Evolutionary conservation across 2,329 filamentous ascomycete genomes (phyloP).

Genomic region (Calonectria pseudoreteaudii): DNA sequence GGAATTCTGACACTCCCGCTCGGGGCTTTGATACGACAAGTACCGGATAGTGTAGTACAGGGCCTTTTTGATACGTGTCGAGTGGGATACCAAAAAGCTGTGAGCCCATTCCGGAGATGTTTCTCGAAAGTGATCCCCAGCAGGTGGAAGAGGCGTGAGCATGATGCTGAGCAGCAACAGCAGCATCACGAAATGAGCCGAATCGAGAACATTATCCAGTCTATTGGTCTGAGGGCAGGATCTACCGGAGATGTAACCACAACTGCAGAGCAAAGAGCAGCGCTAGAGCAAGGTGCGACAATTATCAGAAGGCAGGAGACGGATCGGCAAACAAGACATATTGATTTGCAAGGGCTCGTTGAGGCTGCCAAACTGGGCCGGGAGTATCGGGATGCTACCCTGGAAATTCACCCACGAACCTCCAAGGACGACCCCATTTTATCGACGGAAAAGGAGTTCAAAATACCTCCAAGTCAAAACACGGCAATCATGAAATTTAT

Average conservation of each 20-base stretch:
- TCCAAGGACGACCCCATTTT: slow-evolving; percentile 54
- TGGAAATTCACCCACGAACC: slow-evolving; percentile 57
- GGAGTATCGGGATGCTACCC: slow-evolving; percentile 39
- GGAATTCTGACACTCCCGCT: slow-evolving; percentile 76
- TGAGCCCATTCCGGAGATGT: slow-evolving; percentile 35
- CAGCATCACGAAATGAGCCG: slow-evolving; percentile 37
- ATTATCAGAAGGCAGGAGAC: slow-evolving; percentile 28
- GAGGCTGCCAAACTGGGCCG: slow-evolving; percentile 46
- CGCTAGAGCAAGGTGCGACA: slow-evolving; percentile 36
- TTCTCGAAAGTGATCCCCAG: slow-evolving; percentile 35
- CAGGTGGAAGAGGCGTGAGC: slow-evolving; percentile 35
- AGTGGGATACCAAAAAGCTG: slow-evolving; percentile 31
- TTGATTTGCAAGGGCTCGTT: slow-evolving; percentile 48
- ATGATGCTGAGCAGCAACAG: slow-evolving; percentile 26
- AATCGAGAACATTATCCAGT: slow-evolving; percentile 39
- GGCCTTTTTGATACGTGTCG: slow-evolving; percentile 41
- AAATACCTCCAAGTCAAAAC: slow-evolving; percentile 56
- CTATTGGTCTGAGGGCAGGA: slow-evolving; percentile 31
- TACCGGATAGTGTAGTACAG: slow-evolving; percentile 51
- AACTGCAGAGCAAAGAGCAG: slow-evolving; percentile 38
- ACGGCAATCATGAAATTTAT: slow-evolving; percentile 47
- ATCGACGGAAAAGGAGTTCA: slow-evolving; percentile 40
- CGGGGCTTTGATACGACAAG: slow-evolving; percentile 56
- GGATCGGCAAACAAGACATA: slow-evolving; percentile 32
- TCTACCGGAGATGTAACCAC: slow-evolving; percentile 36